These are phyloP conservation scores for Trichocladium uniseriatum DNA, from an alignment of 495 filamentous ascomycete genomes.

Conservation along the genomic window DNA sequence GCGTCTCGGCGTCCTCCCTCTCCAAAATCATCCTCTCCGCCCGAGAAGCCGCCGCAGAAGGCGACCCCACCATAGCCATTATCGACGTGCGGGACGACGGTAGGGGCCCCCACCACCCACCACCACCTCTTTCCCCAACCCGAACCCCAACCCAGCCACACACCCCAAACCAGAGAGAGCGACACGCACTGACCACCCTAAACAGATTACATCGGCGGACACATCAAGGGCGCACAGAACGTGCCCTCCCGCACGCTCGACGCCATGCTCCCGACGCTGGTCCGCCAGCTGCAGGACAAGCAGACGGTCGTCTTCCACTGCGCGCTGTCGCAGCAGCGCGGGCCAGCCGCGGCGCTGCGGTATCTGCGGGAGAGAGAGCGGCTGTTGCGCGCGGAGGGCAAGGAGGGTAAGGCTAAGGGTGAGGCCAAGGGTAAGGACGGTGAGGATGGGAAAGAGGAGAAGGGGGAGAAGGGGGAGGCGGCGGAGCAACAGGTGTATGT, in stretches of 20 bases:
- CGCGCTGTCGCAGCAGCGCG: constrained; percentile 82
- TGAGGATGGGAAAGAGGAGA: constrained; percentile 2
- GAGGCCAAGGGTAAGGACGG: neutral
- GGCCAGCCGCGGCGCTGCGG: constrained; percentile 57
- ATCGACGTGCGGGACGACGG: constrained; percentile 85
- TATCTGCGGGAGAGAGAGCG: constrained; percentile 59
- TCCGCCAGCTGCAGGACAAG: constrained; percentile 67
- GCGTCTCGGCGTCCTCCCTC: constrained; percentile 54
- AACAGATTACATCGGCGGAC: constrained; percentile 82
- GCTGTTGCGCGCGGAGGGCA: constrained; percentile 3
- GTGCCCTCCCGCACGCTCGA: constrained; percentile 66
- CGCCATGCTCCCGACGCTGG: constrained; percentile 66
- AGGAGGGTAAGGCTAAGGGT: neutral
- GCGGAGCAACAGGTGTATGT: constrained; percentile 63
- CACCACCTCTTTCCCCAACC: neutral
- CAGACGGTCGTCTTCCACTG: constrained; percentile 91
- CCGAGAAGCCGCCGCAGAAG: constrained; percentile 10
- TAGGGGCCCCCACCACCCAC: constrained; percentile 22
- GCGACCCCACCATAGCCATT: constrained; percentile 47
- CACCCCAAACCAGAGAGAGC: too few relatives aligned
- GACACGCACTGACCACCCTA: too few relatives aligned
- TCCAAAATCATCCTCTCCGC: constrained; percentile 42
- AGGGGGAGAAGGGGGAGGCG: constrained; percentile 13
- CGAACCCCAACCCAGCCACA: neutral
- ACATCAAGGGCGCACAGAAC: constrained; percentile 70